Evolutionary conservation across 1,139 yeast genomes (phyloP).

Genomic region (Suhomyces ambrosiae): DNA sequence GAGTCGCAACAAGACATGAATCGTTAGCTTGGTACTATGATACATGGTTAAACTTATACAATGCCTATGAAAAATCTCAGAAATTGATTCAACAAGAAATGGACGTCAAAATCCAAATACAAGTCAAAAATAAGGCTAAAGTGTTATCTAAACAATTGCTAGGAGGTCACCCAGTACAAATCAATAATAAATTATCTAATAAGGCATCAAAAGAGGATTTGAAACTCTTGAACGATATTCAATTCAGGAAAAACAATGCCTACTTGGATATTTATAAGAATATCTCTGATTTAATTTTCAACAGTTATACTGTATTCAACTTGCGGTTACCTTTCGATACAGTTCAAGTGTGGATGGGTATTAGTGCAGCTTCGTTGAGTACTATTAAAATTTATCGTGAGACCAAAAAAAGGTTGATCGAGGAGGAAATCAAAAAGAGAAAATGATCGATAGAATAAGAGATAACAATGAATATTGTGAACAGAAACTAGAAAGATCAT

Average conservation of each 20-base stretch:
- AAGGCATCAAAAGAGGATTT: conserved; percentile 25
- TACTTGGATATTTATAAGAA: conserved; percentile 46
- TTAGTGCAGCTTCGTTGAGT: conserved; percentile 44
- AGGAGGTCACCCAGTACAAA: conserved; percentile 11
- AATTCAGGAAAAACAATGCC: conserved; percentile 42
- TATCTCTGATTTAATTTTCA: conserved; percentile 45
- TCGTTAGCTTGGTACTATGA: conserved; percentile 32
- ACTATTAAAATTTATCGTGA: conserved; percentile 45
- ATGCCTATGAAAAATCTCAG: conserved; percentile 23
- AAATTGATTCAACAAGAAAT: conserved; percentile 24
- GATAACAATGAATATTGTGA: no score
- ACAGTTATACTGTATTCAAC: conserved; percentile 47
- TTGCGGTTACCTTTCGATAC: conserved; percentile 45
- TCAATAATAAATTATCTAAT: conserved; percentile 1
- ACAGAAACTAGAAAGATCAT: no score
- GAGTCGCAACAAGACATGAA: conserved; percentile 25
- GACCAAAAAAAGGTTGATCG: conserved; percentile 33
- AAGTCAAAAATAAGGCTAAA: conserved; percentile 37
- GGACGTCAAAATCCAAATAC: conserved; percentile 27
- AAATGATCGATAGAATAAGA: conserved; percentile 6
- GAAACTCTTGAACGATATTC: conserved; percentile 33
- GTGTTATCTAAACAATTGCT: conserved; percentile 40
- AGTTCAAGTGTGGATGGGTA: conserved; percentile 53
- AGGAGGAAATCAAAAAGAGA: conserved; percentile 17
- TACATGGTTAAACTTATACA: conserved; percentile 28